Conservation (phyloP, 805 yeast species). For the Cyberlindnera amylophila region DNA sequence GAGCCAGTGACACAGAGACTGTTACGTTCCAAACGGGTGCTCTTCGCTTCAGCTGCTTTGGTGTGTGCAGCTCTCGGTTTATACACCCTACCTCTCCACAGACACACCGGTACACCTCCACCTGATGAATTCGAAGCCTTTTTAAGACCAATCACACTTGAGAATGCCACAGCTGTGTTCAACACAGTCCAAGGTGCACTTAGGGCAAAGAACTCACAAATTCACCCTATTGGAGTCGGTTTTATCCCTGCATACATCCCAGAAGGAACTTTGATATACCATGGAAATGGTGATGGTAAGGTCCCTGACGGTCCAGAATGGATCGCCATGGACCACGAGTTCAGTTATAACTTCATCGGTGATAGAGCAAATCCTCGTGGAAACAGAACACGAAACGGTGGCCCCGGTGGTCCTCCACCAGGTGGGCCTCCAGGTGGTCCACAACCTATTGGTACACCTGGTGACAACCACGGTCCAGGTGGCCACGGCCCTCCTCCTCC, state of each 20-base stretch:
- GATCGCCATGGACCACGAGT: constrained; percentile 63
- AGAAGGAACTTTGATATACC: constrained; percentile 54
- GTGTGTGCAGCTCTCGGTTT: background rate
- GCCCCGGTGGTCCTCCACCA: constrained; percentile 4
- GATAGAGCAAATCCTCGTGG: constrained; percentile 17
- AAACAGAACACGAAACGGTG: constrained; percentile 4
- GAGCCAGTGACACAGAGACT: background rate
- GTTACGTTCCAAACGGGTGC: background rate
- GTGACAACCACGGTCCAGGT: background rate
- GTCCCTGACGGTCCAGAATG: constrained; percentile 52
- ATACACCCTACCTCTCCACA: background rate
- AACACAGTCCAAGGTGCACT: constrained; percentile 51
- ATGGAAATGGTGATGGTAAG: constrained; percentile 39
- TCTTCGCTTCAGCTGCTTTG: constrained; percentile 1
- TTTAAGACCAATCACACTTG: constrained; percentile 30
- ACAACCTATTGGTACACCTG: too few relatives aligned
- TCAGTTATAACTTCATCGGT: constrained; percentile 47
- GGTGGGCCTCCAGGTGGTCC: constrained; percentile 1
- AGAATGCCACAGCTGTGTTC: constrained; percentile 53
- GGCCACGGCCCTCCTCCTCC: too few relatives aligned
- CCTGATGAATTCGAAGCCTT: background rate
- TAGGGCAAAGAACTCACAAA: constrained; percentile 47
- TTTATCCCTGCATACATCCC: constrained; percentile 60
- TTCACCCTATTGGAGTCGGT: constrained; percentile 54
- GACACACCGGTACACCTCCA: background rate